Conservation (phyloP, 139 green algal species). For the Diplosphaera chodatii region DNA sequence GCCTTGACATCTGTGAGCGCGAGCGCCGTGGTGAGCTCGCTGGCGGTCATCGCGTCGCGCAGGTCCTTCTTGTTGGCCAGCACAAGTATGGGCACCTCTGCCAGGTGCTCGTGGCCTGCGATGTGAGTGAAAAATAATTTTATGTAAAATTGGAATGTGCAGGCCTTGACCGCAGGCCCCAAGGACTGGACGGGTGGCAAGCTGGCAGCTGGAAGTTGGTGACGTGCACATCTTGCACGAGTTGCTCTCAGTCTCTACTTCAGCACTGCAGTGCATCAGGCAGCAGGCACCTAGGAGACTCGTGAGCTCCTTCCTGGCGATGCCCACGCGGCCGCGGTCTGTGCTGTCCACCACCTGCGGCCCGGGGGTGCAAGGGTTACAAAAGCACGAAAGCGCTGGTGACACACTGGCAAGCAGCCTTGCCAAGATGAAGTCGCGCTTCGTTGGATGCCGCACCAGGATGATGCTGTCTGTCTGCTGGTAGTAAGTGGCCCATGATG, state of each 20-base stretch:
- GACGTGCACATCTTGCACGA: too few species aligned
- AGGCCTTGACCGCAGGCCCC: too few species aligned
- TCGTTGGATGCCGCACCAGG: slow-evolving; percentile 37
- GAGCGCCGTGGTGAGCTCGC: slow-evolving; percentile 63
- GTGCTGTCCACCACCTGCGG: slow-evolving; percentile 75
- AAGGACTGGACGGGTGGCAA: too few species aligned
- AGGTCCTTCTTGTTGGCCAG: slow-evolving; percentile 87
- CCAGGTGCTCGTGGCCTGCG: slow-evolving; percentile 56
- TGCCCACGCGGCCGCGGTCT: slow-evolving; percentile 69
- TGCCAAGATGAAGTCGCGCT: too few species aligned
- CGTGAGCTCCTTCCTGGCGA: slow-evolving; percentile 71
- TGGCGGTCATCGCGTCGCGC: slow-evolving; percentile 60
- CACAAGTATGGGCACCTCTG: slow-evolving; percentile 59
- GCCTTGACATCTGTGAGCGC: slow-evolving; percentile 18
- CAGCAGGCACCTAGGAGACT: slow-evolving; percentile 52
- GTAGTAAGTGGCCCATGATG: slow-evolving; percentile 87
- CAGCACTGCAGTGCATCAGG: too few species aligned
- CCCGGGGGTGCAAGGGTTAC: too few species aligned
- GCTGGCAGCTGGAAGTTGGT: too few species aligned
- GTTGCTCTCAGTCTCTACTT: too few species aligned
- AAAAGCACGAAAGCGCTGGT: too few species aligned
- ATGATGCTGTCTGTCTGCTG: slow-evolving; percentile 72
- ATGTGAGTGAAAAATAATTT: too few species aligned
- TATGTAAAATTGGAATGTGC: too few species aligned
- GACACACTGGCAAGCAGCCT: too few species aligned